phyloP scores from a whole-genome alignment of 2,329 filamentous ascomycete species.

The Trichoderma aggressivum region DNA sequence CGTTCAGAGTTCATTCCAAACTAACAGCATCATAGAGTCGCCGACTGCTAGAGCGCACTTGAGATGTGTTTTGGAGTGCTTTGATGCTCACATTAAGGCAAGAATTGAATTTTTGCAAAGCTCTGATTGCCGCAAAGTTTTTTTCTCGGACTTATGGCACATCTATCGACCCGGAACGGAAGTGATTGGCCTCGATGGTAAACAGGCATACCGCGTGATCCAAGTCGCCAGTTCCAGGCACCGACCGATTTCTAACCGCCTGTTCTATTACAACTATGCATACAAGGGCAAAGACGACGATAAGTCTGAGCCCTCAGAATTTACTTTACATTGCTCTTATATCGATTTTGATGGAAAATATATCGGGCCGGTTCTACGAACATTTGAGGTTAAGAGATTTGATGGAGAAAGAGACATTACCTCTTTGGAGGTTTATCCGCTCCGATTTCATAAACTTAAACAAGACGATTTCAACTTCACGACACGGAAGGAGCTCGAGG shows the following conservation, averaged over 20 bases:
- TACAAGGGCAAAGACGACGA: too few relatives aligned
- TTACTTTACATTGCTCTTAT: slow-evolving; percentile 23
- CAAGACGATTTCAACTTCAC: background rate
- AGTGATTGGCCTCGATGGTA: slow-evolving; percentile 18
- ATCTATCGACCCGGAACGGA: slow-evolving; percentile 27
- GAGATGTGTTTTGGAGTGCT: background rate
- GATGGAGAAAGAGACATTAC: slow-evolving; percentile 27
- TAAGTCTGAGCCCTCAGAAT: background rate
- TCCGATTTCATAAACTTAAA: slow-evolving; percentile 16
- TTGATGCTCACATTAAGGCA: background rate
- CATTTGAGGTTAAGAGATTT: slow-evolving; percentile 26
- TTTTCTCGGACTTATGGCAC: slow-evolving; percentile 29
- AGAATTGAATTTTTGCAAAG: background rate
- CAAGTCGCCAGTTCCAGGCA: background rate
- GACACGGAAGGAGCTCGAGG: background rate
- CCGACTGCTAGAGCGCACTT: background rate
- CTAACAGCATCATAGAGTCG: background rate
- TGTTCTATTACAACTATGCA: too few relatives aligned
- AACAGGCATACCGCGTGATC: slow-evolving; percentile 28
- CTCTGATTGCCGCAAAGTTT: background rate
- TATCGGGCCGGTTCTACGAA: slow-evolving; percentile 26
- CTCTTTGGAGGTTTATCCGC: slow-evolving; percentile 27
- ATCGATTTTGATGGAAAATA: slow-evolving; percentile 33
- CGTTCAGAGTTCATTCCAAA: too few relatives aligned
- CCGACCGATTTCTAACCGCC: background rate